Evolutionary conservation across 441 rosid species (phyloP).

Genomic region (Kokia cookei): DNA sequence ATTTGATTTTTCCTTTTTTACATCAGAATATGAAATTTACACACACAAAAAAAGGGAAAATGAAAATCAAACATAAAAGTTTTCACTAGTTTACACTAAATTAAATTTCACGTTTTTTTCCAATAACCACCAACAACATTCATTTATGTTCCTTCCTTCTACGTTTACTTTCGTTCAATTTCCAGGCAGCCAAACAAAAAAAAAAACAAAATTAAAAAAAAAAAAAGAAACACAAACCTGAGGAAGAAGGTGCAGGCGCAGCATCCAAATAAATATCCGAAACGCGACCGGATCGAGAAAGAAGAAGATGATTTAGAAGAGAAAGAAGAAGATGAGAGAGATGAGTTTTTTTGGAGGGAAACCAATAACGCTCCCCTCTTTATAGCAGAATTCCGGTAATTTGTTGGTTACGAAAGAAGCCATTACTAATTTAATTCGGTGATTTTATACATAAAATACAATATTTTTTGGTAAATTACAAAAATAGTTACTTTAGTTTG

Average conservation of each 20-base stretch:
- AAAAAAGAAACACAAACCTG: constrained; percentile 3
- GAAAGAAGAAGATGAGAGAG: not conserved
- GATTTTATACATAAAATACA: no score
- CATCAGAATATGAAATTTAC: not conserved
- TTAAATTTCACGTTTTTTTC: constrained; percentile 1
- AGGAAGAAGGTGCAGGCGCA: constrained; percentile 3
- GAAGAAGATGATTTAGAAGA: not conserved
- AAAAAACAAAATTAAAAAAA: not conserved
- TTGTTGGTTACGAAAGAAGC: no score
- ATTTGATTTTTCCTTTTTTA: not conserved
- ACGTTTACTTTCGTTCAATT: constrained; percentile 3
- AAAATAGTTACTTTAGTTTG: no score
- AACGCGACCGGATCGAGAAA: constrained; percentile 22
- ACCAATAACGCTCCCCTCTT: no score
- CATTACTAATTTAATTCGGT: no score
- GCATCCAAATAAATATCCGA: not conserved
- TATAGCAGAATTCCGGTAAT: no score
- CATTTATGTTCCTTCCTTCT: not conserved
- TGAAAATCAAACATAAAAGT: not conserved
- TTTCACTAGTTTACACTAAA: not conserved
- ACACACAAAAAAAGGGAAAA: not conserved
- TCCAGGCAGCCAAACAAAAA: constrained; percentile 17
- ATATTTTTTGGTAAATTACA: no score
- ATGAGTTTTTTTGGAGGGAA: no score
- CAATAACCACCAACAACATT: not conserved